phyloP scores from a whole-genome alignment of 495 filamentous ascomycete species.

The Chaetomium fimeti region DNA sequence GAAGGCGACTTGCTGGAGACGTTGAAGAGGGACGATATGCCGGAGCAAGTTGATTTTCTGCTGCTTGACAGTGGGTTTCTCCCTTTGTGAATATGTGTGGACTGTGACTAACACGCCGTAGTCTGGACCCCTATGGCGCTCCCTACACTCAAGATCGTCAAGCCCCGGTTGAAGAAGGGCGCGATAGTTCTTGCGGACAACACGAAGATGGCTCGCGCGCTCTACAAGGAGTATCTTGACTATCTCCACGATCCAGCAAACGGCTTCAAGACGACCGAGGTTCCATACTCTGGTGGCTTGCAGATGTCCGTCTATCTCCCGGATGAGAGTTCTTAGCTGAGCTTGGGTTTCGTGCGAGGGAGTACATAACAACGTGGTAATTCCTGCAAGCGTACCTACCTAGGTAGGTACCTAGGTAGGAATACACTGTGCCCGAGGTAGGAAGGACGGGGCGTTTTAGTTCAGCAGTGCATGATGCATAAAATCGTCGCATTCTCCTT shows the following conservation, averaged over 20 bases:
- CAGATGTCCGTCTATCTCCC: slow-evolving; percentile 17
- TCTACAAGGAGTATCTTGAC: slow-evolving; percentile 13
- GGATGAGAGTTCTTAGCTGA: neutral
- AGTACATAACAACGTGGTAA: neutral
- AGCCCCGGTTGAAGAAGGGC: slow-evolving; percentile 14
- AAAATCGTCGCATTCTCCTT: too few relatives aligned
- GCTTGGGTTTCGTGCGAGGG: neutral
- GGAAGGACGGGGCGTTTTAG: too few relatives aligned
- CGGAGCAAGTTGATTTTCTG: slow-evolving; percentile 10
- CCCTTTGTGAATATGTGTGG: neutral
- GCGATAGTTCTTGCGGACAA: slow-evolving; percentile 11
- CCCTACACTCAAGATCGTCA: slow-evolving; percentile 14
- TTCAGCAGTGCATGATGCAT: too few relatives aligned
- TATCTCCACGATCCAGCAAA: slow-evolving; percentile 13
- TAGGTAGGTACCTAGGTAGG: too few relatives aligned
- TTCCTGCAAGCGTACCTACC: too few relatives aligned
- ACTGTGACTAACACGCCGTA: neutral
- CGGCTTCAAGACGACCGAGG: slow-evolving; percentile 16
- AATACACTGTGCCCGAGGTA: too few relatives aligned
- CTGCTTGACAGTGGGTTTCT: slow-evolving; percentile 6
- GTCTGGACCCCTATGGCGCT: slow-evolving; percentile 16
- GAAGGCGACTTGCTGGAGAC: slow-evolving; percentile 17
- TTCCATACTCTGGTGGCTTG: slow-evolving; percentile 4
- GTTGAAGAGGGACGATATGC: slow-evolving; percentile 14
- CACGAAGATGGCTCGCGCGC: slow-evolving; percentile 8